These are phyloP conservation scores for Paracamarosporium sp. DNA, from an alignment of 2,329 filamentous ascomycete genomes.

Conservation along the genomic window DNA sequence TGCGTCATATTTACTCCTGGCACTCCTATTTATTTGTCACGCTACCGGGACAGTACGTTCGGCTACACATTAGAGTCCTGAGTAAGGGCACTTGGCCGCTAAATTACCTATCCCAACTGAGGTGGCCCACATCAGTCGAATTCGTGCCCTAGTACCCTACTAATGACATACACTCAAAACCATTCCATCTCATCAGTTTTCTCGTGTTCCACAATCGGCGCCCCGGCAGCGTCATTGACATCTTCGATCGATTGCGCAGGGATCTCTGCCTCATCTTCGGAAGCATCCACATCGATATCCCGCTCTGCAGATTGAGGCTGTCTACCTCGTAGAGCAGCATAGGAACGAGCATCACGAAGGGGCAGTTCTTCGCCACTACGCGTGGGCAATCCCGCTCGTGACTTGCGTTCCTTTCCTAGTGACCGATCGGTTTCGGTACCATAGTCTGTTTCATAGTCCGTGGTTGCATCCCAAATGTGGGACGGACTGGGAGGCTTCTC, in stretches of 20 bases:
- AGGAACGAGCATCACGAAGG: conserved; percentile 14
- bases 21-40: not conserved
- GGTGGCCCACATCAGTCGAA: not conserved
- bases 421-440: not conserved
- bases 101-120: not conserved
- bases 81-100: not conserved
- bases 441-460: conserved; percentile 3
- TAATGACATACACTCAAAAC: not conserved
- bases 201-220: not conserved
- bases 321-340: conserved; percentile 13
- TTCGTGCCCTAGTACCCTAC: not conserved
- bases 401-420: conserved; percentile 1
- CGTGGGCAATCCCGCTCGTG: not conserved
- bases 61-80: not conserved
- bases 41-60: not conserved
- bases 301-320: not conserved
- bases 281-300: not conserved
- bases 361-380: conserved; percentile 10
- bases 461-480: not conserved
- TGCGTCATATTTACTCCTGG: not conserved
- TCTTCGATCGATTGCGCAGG: conserved; percentile 11
- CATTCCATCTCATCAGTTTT: not conserved
- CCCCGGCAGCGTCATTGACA: not conserved
- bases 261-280: conserved; percentile 1
- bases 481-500: conserved; percentile 14